These are phyloP conservation scores for Phytophthora ohioensis DNA, from an alignment of 352 stramenopile species.

Conservation along the genomic window DNA sequence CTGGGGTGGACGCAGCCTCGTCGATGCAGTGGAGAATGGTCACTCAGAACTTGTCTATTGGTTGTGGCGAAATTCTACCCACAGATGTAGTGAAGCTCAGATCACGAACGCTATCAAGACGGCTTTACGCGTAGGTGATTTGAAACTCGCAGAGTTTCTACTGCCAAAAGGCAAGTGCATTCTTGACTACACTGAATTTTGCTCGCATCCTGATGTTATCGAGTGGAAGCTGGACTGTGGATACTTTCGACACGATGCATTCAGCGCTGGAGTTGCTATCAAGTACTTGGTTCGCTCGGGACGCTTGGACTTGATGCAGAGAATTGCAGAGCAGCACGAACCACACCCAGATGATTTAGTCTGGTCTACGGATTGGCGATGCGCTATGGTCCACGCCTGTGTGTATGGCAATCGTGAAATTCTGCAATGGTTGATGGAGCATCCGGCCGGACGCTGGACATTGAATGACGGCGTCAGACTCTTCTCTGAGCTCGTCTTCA, in stretches of 20 bases:
- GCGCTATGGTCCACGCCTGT: conserved; percentile 30
- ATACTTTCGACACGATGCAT: conserved; percentile 15
- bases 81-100: conserved; percentile 7
- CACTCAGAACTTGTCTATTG: conserved; percentile 13
- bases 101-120: conserved; percentile 17
- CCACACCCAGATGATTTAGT: conserved; percentile 9
- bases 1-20: conserved; percentile 23
- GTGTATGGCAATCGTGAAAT: conserved; percentile 13
- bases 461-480: conserved; percentile 18
- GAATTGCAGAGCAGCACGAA: conserved; percentile 12
- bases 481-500: conserved; percentile 25
- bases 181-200: conserved; percentile 23
- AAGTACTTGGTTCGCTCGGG: conserved; percentile 18
- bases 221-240: conserved; percentile 26
- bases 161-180: conserved; percentile 25
- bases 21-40: conserved; percentile 20
- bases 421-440: conserved; percentile 30
- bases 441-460: conserved; percentile 22
- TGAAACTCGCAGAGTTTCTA: conserved; percentile 15
- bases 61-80: background rate
- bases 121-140: conserved; percentile 3
- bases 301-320: conserved; percentile 29
- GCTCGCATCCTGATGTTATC: conserved; percentile 22
- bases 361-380: conserved; percentile 17
- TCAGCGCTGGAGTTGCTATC: conserved; percentile 19